Percentiles rank a stretch among this genome's conserved stretches.
Evolutionary conservation across 2,329 filamentous ascomycete species (phyloP).

Genomic region (Clonostachys sp.): DNA sequence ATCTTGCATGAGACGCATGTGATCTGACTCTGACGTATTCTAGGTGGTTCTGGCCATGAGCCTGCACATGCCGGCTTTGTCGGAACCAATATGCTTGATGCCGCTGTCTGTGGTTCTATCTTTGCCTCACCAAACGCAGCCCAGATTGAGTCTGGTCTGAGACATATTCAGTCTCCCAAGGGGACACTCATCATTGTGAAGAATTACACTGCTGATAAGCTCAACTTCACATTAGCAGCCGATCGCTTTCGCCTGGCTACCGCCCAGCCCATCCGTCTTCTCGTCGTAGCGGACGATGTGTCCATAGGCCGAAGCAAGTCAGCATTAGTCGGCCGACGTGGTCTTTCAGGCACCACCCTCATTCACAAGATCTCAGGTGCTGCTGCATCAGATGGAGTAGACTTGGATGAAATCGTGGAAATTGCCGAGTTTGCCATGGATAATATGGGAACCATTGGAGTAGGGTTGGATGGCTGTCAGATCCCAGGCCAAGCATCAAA

Average conservation of each 20-base stretch:
- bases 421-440: slow-evolving; percentile 18
- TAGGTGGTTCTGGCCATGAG: slow-evolving; percentile 55
- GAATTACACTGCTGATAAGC: not conserved
- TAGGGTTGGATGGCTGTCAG: slow-evolving; percentile 6
- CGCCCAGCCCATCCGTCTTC: slow-evolving; percentile 36
- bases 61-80: slow-evolving; percentile 61
- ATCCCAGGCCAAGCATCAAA: slow-evolving; percentile 14
- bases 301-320: slow-evolving; percentile 49
- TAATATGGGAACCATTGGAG: slow-evolving; percentile 46
- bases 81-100: slow-evolving; percentile 56
- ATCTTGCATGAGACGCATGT: too few species aligned
- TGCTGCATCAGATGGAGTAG: slow-evolving; percentile 23
- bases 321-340: slow-evolving; percentile 39
- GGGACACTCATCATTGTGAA: slow-evolving; percentile 42
- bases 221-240: not conserved
- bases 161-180: not conserved
- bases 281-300: not conserved
- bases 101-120: slow-evolving; percentile 61
- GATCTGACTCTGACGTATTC: too few species aligned
- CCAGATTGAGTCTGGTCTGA: slow-evolving; percentile 35
- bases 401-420: not conserved
- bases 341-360: slow-evolving; percentile 40
- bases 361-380: not conserved
- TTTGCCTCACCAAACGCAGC: slow-evolving; percentile 61
- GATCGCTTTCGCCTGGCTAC: not conserved